Base-by-base conservation (phyloP, 495 filamentous ascomycete genomes). In the Pseudevernia furfuracea region DNA sequence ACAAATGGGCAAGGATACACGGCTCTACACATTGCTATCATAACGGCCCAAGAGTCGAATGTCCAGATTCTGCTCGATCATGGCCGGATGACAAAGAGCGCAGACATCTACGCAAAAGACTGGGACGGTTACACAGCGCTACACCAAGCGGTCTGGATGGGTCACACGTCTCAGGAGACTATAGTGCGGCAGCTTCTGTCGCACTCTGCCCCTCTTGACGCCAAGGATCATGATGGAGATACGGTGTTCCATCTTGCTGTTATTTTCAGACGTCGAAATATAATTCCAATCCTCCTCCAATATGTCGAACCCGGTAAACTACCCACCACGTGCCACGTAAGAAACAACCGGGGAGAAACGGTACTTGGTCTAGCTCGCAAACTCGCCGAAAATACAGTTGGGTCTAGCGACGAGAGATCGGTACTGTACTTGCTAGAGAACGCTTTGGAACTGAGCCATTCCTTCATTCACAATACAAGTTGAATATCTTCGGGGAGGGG, bases 221-320 rank as follows among this genome's bases (percentile, higher is more conserved):
- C 58, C 14, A 11, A 7, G 4, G 36, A 48, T 10, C 2, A 0
- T 4, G 1, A 32, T 21, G 58, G 58, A 46, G 8, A 60, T 32
- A 46, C 58, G 11, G 46, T 43, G 28, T 53, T 62, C 3, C 60
- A 62, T 53, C 3, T 15, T 5, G 60, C 60, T 62, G 60, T 62
- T 1, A 6, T 15, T 1, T 34, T 0, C 6, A 1, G 17, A 10
- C 6, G 30, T 1, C 15, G 9, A 28, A 21, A 41, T 0, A 43
- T 62, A 14, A 12, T 55, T 15, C 1, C 0, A 7, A 43, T 41
- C 0, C 8, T 62, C 36, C 32, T 62, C 23, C 19, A 3, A 2
- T 1, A 23, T 25, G 5, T 49, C 5, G 8, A 28, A 8, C 23
- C 60, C 36, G n/a, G 21, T 10, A 1, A 7, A 1, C 12, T 52